phyloP scores from a whole-genome alignment of 2,329 filamentous ascomycete species.

The Claviceps digitariae region DNA sequence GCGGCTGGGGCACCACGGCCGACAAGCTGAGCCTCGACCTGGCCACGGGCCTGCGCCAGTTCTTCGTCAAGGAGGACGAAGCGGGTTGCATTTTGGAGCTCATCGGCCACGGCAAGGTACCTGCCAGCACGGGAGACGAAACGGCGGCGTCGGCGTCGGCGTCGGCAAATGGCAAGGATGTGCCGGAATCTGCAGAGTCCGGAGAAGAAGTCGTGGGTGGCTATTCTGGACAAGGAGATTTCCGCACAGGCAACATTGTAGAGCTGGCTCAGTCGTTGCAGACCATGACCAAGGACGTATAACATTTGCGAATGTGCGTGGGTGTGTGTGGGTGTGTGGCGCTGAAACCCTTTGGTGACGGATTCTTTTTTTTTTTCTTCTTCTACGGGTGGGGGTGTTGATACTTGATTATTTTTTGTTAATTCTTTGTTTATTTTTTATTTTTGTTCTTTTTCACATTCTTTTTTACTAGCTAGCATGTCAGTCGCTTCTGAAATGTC shows the following conservation, averaged over 20 bases:
- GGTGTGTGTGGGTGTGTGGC: neutral
- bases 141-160: too few species aligned
- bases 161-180: neutral
- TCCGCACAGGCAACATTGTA: neutral
- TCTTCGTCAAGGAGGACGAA: neutral
- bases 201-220: neutral
- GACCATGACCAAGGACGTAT: neutral
- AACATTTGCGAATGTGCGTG: neutral
- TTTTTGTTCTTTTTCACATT: too few species aligned
- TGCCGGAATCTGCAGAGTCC: neutral
- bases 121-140: neutral
- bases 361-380: neutral
- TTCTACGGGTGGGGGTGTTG: too few species aligned
- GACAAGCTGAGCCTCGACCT: neutral
- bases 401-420: too few species aligned
- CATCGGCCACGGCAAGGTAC: conserved; percentile 9
- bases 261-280: neutral
- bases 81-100: neutral
- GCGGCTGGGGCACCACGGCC: neutral
- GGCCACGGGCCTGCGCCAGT: neutral
- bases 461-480: too few species aligned
- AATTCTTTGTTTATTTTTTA: too few species aligned
- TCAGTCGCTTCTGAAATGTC: too few species aligned
- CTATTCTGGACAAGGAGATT: neutral
- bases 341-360: neutral